Evolutionary conservation across 2,329 filamentous ascomycete genomes (phyloP), one percentile per base, ranked within the genome.

Genomic region (Exserohilum turcica): DNA sequence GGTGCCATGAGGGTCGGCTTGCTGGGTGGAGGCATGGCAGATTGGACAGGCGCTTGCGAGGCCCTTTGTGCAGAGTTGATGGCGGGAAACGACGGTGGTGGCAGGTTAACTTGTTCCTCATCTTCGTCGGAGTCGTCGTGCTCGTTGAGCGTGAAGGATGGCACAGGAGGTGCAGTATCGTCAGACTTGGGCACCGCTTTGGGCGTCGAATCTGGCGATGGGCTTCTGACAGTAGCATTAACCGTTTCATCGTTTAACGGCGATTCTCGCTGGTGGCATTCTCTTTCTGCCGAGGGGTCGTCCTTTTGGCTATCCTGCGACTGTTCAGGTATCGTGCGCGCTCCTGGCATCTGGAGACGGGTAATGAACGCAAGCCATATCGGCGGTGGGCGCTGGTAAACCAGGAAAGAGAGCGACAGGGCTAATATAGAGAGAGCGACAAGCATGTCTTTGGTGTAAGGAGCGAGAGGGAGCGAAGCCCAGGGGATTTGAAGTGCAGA

Each of bases 11-110:
- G 50, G 24, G 60, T 60, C 13, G 59, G 52, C 38, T 56, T 59
- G 21, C 59, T 45, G 12, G 66, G 65, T 29, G 65, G 61, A 21
- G 44, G 27, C 50, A 48, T 53, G 32, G 32, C 28, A n/a, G 56
- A 48, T 16, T 31, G 32, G 16, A 21, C 62, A 48, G 28, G 55
- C 47, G 12, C 57, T 54, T 21, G 52, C 42, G 74, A 76, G 12
- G 77, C 74, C 55, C 77, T 68, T 56, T 80, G 78, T 7, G 76
- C 77, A 7, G 77, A 80, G 60, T 80, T 78, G 29, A 75, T 54
- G 2, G 78, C 76, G 27, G 78, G 77, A 46, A 79, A 80, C 0
- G 71, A 76, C 18, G 78, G 75, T 5, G 72, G 74, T 8, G 72
- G 74, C 2, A 76, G 57, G 28, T 70, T 66, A 43, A 74, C 70